These are phyloP conservation scores for Vigna mungo DNA, from an alignment of 306 rosid species.

Conservation along the genomic window DNA sequence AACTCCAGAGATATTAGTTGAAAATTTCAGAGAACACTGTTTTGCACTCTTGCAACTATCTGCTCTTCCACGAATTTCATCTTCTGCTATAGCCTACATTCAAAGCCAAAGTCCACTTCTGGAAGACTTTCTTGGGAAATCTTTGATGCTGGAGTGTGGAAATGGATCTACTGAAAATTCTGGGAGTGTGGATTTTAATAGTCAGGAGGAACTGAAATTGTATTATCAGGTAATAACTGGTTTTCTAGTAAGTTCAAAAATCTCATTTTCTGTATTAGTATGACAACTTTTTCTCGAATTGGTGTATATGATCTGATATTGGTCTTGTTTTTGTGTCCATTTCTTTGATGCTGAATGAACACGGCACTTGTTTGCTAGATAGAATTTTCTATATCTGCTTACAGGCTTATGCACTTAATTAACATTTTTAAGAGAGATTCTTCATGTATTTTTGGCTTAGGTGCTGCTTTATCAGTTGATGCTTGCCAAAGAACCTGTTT, in stretches of 20 bases:
- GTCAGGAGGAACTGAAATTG: slow-evolving; percentile 59
- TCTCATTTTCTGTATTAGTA: neutral
- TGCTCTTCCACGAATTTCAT: slow-evolving; percentile 75
- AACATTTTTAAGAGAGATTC: slow-evolving; percentile 22
- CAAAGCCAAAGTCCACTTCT: slow-evolving; percentile 63
- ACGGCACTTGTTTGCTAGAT: slow-evolving; percentile 4
- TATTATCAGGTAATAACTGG: slow-evolving; percentile 71
- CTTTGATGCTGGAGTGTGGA: slow-evolving; percentile 58
- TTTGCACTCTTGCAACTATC: slow-evolving; percentile 65
- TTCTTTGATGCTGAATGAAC: slow-evolving; percentile 6
- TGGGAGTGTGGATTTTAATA: slow-evolving; percentile 54
- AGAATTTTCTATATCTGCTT: slow-evolving; percentile 36
- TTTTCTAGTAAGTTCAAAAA: slow-evolving; percentile 3
- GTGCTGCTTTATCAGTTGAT: neutral
- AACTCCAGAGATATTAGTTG: slow-evolving; percentile 66
- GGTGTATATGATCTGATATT: slow-evolving; percentile 31
- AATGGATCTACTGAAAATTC: slow-evolving; percentile 50
- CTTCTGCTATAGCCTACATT: slow-evolving; percentile 66
- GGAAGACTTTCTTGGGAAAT: slow-evolving; percentile 68
- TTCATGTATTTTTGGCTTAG: slow-evolving; percentile 32
- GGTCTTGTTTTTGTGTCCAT: slow-evolving; percentile 1
- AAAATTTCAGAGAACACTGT: slow-evolving; percentile 71
- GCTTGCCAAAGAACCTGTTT: slow-evolving; percentile 31
- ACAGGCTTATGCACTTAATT: slow-evolving; percentile 23
- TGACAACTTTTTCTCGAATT: slow-evolving; percentile 12